Percentiles rank a stretch among this genome's conserved stretches.
Conservation (phyloP, 1,284 basidiomycete genomes). For the Earliella scabrosa region DNA sequence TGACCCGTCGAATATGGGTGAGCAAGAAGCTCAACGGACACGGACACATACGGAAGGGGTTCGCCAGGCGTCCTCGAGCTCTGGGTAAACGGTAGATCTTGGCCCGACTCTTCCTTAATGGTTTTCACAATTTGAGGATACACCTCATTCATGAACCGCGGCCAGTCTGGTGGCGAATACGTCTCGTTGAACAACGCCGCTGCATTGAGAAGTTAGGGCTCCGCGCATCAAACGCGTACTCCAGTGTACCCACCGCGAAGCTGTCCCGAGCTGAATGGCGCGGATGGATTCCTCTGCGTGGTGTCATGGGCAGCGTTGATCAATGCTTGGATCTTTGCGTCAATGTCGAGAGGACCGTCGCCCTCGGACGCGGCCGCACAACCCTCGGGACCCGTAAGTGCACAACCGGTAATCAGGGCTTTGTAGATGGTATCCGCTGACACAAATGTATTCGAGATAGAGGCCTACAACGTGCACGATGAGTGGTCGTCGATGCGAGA, state of each 20-base stretch:
- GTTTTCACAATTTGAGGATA: slow-evolving; percentile 5
- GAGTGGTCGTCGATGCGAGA: background rate
- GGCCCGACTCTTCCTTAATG: background rate
- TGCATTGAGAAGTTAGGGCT: background rate
- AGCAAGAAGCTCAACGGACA: no score
- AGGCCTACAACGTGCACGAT: background rate
- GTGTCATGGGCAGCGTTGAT: slow-evolving; percentile 12
- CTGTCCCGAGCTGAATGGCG: slow-evolving; percentile 7
- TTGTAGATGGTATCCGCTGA: slow-evolving; percentile 15
- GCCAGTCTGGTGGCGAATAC: background rate
- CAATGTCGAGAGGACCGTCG: slow-evolving; percentile 4
- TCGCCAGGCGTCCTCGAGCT: no score
- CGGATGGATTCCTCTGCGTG: slow-evolving; percentile 2
- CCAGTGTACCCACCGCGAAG: slow-evolving; percentile 4
- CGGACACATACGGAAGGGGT: background rate
- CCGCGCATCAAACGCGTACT: no score
- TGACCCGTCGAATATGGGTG: no score
- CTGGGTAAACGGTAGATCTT: no score
- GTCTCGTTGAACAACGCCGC: background rate
- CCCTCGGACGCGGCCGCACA: slow-evolving; percentile 11
- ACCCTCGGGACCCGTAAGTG: slow-evolving; percentile 14
- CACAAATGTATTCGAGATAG: background rate
- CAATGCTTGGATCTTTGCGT: slow-evolving; percentile 9
- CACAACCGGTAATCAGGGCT: slow-evolving; percentile 21
- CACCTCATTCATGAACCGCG: slow-evolving; percentile 1